Conservation (phyloP, 2,329 filamentous ascomycete genomes). For the Pyrenophora graminea region DNA sequence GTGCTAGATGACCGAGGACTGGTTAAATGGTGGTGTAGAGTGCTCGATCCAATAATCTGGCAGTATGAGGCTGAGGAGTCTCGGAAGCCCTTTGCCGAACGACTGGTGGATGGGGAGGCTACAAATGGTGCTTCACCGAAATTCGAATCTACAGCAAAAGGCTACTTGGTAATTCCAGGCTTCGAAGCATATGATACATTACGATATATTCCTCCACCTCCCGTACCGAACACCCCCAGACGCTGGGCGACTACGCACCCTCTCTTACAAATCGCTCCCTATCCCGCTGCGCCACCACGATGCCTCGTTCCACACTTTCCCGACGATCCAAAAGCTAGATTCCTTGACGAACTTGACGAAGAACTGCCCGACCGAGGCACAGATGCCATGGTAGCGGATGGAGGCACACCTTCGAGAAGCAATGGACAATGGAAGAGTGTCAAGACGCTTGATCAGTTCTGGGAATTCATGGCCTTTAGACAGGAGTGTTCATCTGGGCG, state of each 20-base stretch:
- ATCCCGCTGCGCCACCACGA: constrained; percentile 71
- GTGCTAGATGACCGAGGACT: constrained; percentile 87
- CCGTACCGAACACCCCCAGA: constrained; percentile 46
- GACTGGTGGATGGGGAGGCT: constrained; percentile 34
- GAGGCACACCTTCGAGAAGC: constrained; percentile 54
- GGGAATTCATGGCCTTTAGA: constrained; percentile 97
- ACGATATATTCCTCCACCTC: constrained; percentile 70
- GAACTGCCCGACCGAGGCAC: constrained; percentile 65
- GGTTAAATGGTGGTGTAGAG: constrained; percentile 94
- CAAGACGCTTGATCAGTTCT: constrained; percentile 85
- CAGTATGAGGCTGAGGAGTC: constrained; percentile 52
- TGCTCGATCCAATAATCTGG: constrained; percentile 75
- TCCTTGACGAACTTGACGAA: constrained; percentile 85
- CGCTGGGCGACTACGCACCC: constrained; percentile 68
- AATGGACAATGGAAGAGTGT: constrained; percentile 81
- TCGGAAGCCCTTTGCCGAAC: constrained; percentile 37
- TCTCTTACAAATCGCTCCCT: constrained; percentile 72
- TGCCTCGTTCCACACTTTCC: constrained; percentile 90
- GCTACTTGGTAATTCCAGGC: constrained; percentile 85
- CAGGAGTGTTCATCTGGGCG: constrained; percentile 94
- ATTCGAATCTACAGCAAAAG: constrained; percentile 59
- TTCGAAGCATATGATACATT: constrained; percentile 79
- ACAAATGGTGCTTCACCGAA: constrained; percentile 20
- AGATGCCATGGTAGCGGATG: constrained; percentile 38
- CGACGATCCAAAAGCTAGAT: constrained; percentile 92